Conservation (phyloP, 495 filamentous ascomycete genomes). For the Penicillium salamii region DNA sequence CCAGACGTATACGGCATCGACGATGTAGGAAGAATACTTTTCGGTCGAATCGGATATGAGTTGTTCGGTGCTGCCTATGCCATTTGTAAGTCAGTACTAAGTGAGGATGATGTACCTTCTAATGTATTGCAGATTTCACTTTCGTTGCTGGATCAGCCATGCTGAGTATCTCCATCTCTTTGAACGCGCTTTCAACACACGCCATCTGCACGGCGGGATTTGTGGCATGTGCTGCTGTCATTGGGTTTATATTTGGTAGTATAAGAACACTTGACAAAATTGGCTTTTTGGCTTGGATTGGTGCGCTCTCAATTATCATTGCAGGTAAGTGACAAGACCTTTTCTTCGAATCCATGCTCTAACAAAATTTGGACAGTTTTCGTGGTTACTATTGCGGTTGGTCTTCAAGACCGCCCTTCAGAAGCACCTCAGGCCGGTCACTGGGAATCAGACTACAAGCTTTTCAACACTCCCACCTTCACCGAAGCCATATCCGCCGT, state of each 20-base stretch:
- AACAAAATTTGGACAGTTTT: too few species aligned
- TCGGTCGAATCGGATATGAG: neutral
- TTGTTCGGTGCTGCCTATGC: neutral
- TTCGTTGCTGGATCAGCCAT: slow-evolving; percentile 32
- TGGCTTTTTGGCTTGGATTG: slow-evolving; percentile 15
- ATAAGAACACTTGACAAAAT: slow-evolving; percentile 2
- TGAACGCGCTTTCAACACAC: slow-evolving; percentile 57
- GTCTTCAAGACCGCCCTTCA: slow-evolving; percentile 7
- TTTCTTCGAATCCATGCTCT: too few species aligned
- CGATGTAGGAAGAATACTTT: neutral
- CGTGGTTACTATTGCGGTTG: neutral
- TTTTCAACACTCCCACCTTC: slow-evolving; percentile 16
- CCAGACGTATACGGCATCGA: neutral
- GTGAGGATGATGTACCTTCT: too few species aligned
- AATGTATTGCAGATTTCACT: neutral
- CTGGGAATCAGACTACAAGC: neutral
- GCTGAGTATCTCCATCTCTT: slow-evolving; percentile 62
- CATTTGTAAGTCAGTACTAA: too few species aligned
- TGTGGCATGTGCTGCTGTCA: slow-evolving; percentile 19
- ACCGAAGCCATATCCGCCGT: slow-evolving; percentile 49
- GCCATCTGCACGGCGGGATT: slow-evolving; percentile 50
- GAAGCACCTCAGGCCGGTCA: neutral
- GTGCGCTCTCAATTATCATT: slow-evolving; percentile 15
- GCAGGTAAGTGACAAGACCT: slow-evolving; percentile 1
- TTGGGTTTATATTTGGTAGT: neutral